phyloP scores from a whole-genome alignment of 441 rosid species.

The Euphorbia schlechtendalii region DNA sequence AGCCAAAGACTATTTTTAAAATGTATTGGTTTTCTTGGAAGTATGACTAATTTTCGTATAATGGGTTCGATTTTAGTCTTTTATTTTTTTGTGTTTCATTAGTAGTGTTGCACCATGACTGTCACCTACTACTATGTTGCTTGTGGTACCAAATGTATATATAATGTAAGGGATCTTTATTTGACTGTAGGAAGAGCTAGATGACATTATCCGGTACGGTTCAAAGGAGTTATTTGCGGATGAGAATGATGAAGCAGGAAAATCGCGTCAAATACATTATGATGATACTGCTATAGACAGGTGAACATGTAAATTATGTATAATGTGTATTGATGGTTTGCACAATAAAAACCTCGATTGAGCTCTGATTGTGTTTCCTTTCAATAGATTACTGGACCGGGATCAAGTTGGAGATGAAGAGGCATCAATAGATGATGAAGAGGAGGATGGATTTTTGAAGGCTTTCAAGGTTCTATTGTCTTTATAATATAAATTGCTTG shows the following conservation, averaged over 20 bases:
- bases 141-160: not conserved
- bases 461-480: constrained; percentile 72
- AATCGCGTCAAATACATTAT: constrained; percentile 95
- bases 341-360: not conserved
- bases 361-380: not conserved
- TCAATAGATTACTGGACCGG: constrained; percentile 75
- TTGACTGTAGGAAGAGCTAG: constrained; percentile 82
- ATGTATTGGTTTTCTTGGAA: not conserved
- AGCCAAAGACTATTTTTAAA: not conserved
- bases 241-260: constrained; percentile 90
- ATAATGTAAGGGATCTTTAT: constrained; percentile 12
- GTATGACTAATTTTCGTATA: too few species aligned
- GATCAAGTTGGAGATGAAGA: constrained; percentile 78
- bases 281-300: constrained; percentile 95
- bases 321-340: constrained; percentile 4
- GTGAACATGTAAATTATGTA: constrained; percentile 30
- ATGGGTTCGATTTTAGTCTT: too few species aligned
- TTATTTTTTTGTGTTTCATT: constrained; percentile 2
- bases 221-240: constrained; percentile 97
- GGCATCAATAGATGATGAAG: constrained; percentile 74
- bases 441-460: constrained; percentile 86
- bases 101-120: not conserved
- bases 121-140: too few species aligned
- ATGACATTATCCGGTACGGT: constrained; percentile 97
- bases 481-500: not conserved